Evolutionary conservation across 2,329 filamentous ascomycete species (phyloP).

Genomic region (Verticillium tricorpus): DNA sequence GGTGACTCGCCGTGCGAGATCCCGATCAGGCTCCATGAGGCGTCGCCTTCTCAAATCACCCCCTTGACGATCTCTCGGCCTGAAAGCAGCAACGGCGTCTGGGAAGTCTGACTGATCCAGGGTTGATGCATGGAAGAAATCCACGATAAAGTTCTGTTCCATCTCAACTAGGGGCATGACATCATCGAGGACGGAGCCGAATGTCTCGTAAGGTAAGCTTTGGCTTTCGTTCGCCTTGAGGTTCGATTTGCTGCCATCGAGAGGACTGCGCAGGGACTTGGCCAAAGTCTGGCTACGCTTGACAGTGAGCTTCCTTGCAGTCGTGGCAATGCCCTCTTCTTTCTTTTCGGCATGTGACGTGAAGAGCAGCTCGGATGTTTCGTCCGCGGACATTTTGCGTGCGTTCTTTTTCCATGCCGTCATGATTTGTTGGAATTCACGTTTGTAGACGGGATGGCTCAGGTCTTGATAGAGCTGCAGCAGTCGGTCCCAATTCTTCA

Average conservation of each 20-base stretch:
- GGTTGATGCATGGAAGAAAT: constrained; percentile 93
- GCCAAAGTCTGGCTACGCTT: constrained; percentile 88
- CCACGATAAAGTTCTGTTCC: constrained; percentile 96
- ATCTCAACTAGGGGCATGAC: constrained; percentile 78
- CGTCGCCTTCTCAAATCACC: constrained; percentile 70
- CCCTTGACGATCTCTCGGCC: constrained; percentile 64
- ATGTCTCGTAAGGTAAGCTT: constrained; percentile 74
- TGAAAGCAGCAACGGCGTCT: constrained; percentile 64
- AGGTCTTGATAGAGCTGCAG: constrained; percentile 77
- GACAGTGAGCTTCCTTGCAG: constrained; percentile 86
- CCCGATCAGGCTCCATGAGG: constrained; percentile 83
- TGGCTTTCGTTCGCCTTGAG: constrained; percentile 59
- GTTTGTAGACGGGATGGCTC: constrained; percentile 71
- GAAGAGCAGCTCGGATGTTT: constrained; percentile 75
- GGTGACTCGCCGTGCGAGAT: constrained; percentile 78
- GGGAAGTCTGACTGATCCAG: constrained; percentile 77
- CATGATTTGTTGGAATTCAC: constrained; percentile 75
- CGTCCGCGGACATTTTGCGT: constrained; percentile 70
- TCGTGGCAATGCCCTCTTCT: constrained; percentile 68
- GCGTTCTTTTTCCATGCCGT: constrained; percentile 76
- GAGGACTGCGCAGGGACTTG: constrained; percentile 64
- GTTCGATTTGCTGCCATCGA: constrained; percentile 52
- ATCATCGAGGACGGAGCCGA: constrained; percentile 75
- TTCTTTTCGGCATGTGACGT: constrained; percentile 81
- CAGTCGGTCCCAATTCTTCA: constrained; percentile 73